phyloP scores from a whole-genome alignment of 1,139 yeast genomes.

The Blastobotrys ciferrii region DNA sequence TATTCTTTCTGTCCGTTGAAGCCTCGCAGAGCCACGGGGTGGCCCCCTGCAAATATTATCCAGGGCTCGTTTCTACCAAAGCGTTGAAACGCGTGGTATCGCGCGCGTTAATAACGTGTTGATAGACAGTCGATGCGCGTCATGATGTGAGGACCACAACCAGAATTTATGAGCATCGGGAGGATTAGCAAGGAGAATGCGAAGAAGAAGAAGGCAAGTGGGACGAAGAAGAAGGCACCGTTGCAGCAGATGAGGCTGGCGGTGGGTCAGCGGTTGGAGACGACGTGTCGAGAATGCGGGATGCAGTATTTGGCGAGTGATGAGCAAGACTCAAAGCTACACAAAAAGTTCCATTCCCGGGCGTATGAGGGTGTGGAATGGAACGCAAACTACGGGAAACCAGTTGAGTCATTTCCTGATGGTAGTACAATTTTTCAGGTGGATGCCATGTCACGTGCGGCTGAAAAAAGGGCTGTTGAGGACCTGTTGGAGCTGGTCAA shows the following conservation, averaged over 20 bases:
- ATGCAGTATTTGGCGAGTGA: constrained; percentile 56
- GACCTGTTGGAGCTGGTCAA: constrained; percentile 53
- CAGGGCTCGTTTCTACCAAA: no score
- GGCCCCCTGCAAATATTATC: no score
- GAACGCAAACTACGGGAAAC: constrained; percentile 43
- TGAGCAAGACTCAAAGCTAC: constrained; percentile 47
- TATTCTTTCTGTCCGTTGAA: no score
- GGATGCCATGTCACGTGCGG: constrained; percentile 31
- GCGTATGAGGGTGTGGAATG: constrained; percentile 49
- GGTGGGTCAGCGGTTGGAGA: constrained; percentile 4
- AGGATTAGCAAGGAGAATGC: not conserved
- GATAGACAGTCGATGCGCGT: no score
- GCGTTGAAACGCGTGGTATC: no score
- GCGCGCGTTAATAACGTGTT: no score
- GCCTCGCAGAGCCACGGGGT: no score
- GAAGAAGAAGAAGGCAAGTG: not conserved
- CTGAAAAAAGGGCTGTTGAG: constrained; percentile 36
- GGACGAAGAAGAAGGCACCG: constrained; percentile 1
- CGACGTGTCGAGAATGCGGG: constrained; percentile 54
- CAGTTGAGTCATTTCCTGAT: constrained; percentile 15
- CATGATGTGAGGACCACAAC: no score
- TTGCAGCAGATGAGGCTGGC: constrained; percentile 7
- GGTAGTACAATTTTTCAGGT: constrained; percentile 33
- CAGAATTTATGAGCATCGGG: constrained; percentile 4
- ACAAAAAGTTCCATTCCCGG: constrained; percentile 42